Base-by-base conservation (phyloP, 2,329 filamentous ascomycete genomes). In the Penicillium freii region DNA sequence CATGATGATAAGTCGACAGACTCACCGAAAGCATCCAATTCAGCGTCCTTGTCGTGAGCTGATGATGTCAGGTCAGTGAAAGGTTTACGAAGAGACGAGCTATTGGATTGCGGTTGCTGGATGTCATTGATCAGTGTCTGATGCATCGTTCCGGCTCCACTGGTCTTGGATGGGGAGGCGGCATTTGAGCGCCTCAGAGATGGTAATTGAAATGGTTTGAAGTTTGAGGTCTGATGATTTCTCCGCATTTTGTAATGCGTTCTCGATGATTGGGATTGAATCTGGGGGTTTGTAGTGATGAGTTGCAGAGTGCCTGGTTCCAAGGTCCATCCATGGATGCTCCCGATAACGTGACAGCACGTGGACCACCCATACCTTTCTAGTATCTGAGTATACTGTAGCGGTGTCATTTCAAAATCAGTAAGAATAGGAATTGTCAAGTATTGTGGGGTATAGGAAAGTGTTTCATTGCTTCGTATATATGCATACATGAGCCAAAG, bases 11-110 rank as follows among this genome's bases (percentile, higher is more conserved):
- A 51, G 36, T 33, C 13, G 10, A 10, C 21, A 34, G 13, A 61
- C 73, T 63, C 63, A 83, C 81, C 80, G 62, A 82, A 83, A 3
- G 75, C 75, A 71, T 84, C 80, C 13, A 82, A 69, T 8, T 70
- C 63, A n/a, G 66, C 33, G 31, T 73, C 70, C 33, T 69, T 63
- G 47, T 72, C 64, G 15, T 15, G 42, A 3, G 21, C 6, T 38
- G 53, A 33, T 10, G 25, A 17, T 21, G 5, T 8, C 21, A 49
- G 50, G 10, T 4, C 42, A 15, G 42, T 29, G 40, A 10, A 21
- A 5, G 34, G 29, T 6, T 56, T 51, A 38, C 21, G 39, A 23
- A 46, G 33, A 17, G 48, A 44, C 39, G 49, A 52, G 36, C n/a
- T 55, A 17, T 54, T 56, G 10, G 42, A 40, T 3, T 49, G 54